These are phyloP conservation scores for Nematodospora valgi DNA, from an alignment of 805 yeast species.

Conservation along the genomic window DNA sequence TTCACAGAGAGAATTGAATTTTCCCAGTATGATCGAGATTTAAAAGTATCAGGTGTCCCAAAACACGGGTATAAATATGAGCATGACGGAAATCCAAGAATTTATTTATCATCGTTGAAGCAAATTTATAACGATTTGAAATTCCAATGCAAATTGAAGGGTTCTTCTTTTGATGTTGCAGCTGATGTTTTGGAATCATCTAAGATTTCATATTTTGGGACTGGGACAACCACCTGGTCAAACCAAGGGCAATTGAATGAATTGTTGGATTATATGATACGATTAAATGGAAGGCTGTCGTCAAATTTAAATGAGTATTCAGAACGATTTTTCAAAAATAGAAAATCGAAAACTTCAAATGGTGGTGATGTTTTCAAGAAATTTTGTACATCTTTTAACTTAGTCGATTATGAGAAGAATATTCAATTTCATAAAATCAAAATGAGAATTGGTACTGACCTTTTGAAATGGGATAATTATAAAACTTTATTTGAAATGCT, in stretches of 20 bases:
- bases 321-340: slow-evolving; percentile 1
- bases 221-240: slow-evolving; percentile 27
- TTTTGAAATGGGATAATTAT: slow-evolving; percentile 19
- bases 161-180: slow-evolving; percentile 4
- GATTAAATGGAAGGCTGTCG: slow-evolving; percentile 15
- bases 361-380: slow-evolving; percentile 6
- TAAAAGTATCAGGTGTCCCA: slow-evolving; percentile 3
- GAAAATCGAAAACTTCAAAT: not conserved
- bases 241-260: slow-evolving; percentile 27
- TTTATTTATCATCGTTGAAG: slow-evolving; percentile 44
- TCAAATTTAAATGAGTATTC: slow-evolving; percentile 6
- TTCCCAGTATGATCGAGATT: slow-evolving; percentile 3
- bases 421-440: slow-evolving; percentile 13
- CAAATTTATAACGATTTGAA: slow-evolving; percentile 59
- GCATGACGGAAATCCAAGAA: slow-evolving; percentile 15
- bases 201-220: slow-evolving; percentile 14
- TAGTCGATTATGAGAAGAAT: slow-evolving; percentile 21
- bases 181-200: slow-evolving; percentile 9
- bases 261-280: slow-evolving; percentile 26
- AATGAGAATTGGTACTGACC: slow-evolving; percentile 17
- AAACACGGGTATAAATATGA: slow-evolving; percentile 11
- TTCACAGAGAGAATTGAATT: slow-evolving; percentile 36
- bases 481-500: slow-evolving; percentile 14
- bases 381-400: slow-evolving; percentile 27
- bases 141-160: slow-evolving; percentile 40